A percentile compares a stretch with the other conserved stretches of the same genome.
Evolutionary conservation across 768 basidiomycete genomes (phyloP).

Genomic region (Podaxis pistillaris): DNA sequence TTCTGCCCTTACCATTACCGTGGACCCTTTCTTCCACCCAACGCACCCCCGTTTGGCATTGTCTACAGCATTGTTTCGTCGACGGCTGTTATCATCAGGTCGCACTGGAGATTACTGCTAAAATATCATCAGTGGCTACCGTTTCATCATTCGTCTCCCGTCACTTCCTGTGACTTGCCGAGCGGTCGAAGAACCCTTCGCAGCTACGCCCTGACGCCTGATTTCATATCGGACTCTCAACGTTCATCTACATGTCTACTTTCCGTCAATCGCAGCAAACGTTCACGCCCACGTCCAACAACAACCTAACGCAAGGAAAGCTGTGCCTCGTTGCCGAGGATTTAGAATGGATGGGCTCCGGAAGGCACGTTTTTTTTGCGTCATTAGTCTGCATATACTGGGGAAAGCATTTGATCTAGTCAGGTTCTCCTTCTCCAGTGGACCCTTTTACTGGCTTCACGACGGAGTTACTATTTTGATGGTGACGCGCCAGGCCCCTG

Average conservation of each 20-base stretch:
- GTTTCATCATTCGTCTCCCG: neutral
- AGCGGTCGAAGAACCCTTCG: constrained; percentile 9
- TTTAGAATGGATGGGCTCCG: neutral
- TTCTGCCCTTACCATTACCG: neutral
- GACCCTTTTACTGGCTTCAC: constrained; percentile 2
- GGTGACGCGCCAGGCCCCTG: neutral
- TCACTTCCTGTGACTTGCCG: neutral
- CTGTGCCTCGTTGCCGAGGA: neutral
- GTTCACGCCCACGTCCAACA: neutral
- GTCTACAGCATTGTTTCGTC: neutral
- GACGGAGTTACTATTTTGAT: constrained; percentile 9
- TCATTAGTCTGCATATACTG: neutral
- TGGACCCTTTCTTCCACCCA: neutral
- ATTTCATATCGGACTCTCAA: constrained; percentile 13
- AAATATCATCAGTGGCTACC: neutral
- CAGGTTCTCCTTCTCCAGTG: neutral
- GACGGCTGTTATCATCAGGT: neutral
- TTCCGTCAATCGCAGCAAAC: constrained; percentile 1
- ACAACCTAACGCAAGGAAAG: neutral
- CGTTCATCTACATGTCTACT: constrained; percentile 2
- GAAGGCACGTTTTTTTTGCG: neutral
- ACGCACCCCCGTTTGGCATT: neutral
- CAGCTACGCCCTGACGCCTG: neutral
- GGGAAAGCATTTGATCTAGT: neutral
- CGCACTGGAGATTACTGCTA: neutral